Base-by-base conservation (phyloP, 1,284 basidiomycete genomes). In the Takashimella koratensis region DNA sequence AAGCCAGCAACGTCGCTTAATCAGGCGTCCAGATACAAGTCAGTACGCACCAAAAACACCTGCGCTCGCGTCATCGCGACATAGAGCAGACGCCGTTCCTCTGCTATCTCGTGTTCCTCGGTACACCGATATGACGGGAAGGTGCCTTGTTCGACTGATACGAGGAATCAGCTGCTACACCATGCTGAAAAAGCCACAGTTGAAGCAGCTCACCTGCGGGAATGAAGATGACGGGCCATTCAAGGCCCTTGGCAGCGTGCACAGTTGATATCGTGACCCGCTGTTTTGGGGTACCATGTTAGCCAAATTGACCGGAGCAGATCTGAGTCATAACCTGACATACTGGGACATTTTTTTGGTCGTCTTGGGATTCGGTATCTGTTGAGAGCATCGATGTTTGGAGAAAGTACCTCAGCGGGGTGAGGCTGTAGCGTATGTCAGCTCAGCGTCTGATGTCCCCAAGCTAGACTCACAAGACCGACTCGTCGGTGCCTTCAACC, bases 41-140 rank as follows among this genome's bases (percentile, higher is more conserved):
- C 16, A 21, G 5, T n/a, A 57, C 70, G 60, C 21, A 76, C 76
- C 23, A 94, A 78, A 16, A 91, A 77, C 3, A 80, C 79, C 67
- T 94, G 87, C 0, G 91, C 91, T 10, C 91, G 83, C 0, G 91
- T 96, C 77, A 90, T 92, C 0, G 90, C 91, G 4, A 95, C 91
- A 67, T 93, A 96, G 20, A 94, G 81, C 52, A 95, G 75, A 8
- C 90, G 85, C 47, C 88, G 79, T 74, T 95, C 91, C 78, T 95
- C 92, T 21, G 86, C 85, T 1, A 83, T 73, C 69, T 93, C 86
- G 19, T 90, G 86, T 23, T 73, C 62, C 54, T 75, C 74, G 1
- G 64, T 68, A 26, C 84, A 82, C 6, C 87, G 83, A 67, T 85
- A 84, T 48, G 88, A 88, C 1, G 91, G 92, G 63, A 87, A 90